Evolutionary conservation across 1,284 basidiomycete species (phyloP).

Genomic region (Cutaneotrichosporon sp.): DNA sequence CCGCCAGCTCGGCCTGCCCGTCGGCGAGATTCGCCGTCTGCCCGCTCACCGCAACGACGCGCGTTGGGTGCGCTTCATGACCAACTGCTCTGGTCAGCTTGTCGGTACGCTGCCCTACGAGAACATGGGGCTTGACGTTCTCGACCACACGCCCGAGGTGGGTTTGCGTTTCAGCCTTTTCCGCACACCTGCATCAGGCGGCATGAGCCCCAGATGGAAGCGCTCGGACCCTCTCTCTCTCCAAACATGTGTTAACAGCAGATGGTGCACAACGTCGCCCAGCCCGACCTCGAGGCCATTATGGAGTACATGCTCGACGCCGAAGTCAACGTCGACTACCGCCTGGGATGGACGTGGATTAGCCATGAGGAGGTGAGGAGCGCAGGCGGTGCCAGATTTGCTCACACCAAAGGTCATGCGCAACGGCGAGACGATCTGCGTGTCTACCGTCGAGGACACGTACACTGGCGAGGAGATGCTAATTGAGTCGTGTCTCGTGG

Average conservation of each 20-base stretch:
- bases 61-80: slow-evolving; percentile 30
- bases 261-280: slow-evolving; percentile 37
- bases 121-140: slow-evolving; percentile 26
- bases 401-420: slow-evolving; percentile 6
- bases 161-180: slow-evolving; percentile 7
- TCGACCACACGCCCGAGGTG: slow-evolving; percentile 30
- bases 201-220: not conserved
- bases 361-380: slow-evolving; percentile 23
- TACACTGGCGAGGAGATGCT: slow-evolving; percentile 27
- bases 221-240: not conserved
- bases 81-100: slow-evolving; percentile 27
- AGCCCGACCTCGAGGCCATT: slow-evolving; percentile 32
- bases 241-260: slow-evolving; percentile 6
- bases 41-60: slow-evolving; percentile 30
- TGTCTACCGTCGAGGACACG: slow-evolving; percentile 29
- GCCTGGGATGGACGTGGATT: slow-evolving; percentile 34
- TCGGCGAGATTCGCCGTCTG: slow-evolving; percentile 22
- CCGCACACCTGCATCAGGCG: not conserved
- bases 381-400: no score
- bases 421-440: slow-evolving; percentile 18
- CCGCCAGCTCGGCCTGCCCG: slow-evolving; percentile 28
- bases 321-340: slow-evolving; percentile 26
- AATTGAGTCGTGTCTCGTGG: slow-evolving; percentile 25
- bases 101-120: slow-evolving; percentile 31
- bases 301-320: slow-evolving; percentile 23